phyloP scores from a whole-genome alignment of 169 alveolate genomes.

The Plasmodium relictum region DNA sequence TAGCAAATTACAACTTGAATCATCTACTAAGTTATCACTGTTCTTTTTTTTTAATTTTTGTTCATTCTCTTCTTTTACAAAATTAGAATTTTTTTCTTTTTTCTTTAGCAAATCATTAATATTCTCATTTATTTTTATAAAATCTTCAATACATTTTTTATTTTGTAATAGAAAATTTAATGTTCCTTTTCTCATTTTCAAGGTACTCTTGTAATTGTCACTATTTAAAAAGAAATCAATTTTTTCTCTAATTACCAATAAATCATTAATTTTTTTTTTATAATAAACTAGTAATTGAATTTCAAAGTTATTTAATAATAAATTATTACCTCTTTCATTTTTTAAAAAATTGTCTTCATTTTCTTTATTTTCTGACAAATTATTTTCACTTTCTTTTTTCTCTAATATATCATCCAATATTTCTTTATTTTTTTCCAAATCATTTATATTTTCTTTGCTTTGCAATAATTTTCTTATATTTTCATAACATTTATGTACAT shows the following conservation, averaged over 20 bases:
- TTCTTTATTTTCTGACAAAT: constrained; percentile 12
- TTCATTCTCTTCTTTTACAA: not conserved
- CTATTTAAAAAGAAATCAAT: constrained; percentile 35
- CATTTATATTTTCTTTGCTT: constrained; percentile 49
- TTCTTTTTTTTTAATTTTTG: not conserved
- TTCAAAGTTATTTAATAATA: constrained; percentile 55
- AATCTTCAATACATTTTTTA: constrained; percentile 44
- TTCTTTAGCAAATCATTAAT: not conserved
- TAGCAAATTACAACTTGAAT: not conserved
- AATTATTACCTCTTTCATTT: constrained; percentile 10
- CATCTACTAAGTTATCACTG: not conserved
- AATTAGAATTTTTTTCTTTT: not conserved
- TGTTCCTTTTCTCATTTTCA: constrained; percentile 39
- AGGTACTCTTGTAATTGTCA: constrained; percentile 10
- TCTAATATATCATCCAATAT: constrained; percentile 24
- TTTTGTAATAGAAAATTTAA: constrained; percentile 41
- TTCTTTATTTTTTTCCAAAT: constrained; percentile 33
- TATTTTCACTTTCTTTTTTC: constrained; percentile 16
- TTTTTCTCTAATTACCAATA: constrained; percentile 39
- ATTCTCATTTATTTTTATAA: constrained; percentile 1
- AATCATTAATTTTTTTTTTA: constrained; percentile 74
- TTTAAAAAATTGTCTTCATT: constrained; percentile 4
- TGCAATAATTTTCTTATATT: constrained; percentile 22
- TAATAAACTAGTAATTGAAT: constrained; percentile 51
- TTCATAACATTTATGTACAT: constrained; percentile 14